A percentile compares a stretch with the other conserved stretches of the same genome.
Conservation (phyloP, 805 yeast species). For the Candida mattraensis region DNA sequence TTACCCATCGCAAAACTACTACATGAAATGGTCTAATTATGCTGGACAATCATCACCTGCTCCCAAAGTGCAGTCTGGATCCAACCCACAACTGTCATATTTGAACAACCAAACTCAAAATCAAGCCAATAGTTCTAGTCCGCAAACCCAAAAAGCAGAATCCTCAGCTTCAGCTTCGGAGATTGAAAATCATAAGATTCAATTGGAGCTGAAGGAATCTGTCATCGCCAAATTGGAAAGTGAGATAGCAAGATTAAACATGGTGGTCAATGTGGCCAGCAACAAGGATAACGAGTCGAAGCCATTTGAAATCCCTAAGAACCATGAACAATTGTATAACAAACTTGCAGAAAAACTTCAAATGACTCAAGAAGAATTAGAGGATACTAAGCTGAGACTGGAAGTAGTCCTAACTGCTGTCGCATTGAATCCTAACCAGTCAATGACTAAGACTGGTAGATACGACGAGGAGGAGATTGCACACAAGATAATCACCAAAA, state of each 20-base stretch:
- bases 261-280: constrained; percentile 45
- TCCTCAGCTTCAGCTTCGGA: constrained; percentile 15
- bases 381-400: constrained; percentile 59
- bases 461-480: constrained; percentile 75
- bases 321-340: constrained; percentile 33
- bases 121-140: constrained; percentile 2
- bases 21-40: constrained; percentile 19
- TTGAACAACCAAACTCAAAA: constrained; percentile 9
- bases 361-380: constrained; percentile 45
- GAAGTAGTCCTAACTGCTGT: constrained; percentile 63
- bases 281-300: constrained; percentile 13
- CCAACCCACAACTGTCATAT: constrained; percentile 12
- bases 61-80: constrained; percentile 9
- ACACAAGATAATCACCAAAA: constrained; percentile 64
- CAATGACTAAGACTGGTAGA: constrained; percentile 52
- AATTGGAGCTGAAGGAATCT: constrained; percentile 55
- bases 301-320: constrained; percentile 34
- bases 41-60: constrained; percentile 13
- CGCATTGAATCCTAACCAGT: constrained; percentile 48
- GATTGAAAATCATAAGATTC: constrained; percentile 44
- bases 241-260: constrained; percentile 42
- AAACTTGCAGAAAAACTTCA: constrained; percentile 30
- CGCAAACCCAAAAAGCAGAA: constrained; percentile 6
- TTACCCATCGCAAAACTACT: constrained; percentile 12
- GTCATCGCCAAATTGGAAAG: constrained; percentile 46